A percentile compares a stretch with the other conserved stretches of the same genome.
Conservation (phyloP, 2,329 filamentous ascomycete species). For the Colletotrichum tanaceti region DNA sequence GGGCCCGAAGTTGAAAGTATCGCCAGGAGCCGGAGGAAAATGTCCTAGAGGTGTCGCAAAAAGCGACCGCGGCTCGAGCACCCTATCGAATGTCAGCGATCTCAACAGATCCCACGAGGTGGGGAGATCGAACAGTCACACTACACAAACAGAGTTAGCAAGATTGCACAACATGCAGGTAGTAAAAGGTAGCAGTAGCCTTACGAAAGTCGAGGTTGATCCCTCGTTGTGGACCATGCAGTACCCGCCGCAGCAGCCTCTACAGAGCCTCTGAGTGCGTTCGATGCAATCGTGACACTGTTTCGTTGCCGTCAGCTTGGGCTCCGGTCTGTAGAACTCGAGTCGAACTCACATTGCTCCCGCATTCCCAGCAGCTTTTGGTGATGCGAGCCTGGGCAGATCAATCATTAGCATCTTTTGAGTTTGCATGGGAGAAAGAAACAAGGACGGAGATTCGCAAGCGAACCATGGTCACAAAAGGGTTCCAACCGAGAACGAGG, state of each 20-base stretch:
- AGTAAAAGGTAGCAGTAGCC: constrained; percentile 47
- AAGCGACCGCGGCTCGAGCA: constrained; percentile 41
- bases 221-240: constrained; percentile 87
- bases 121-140: constrained; percentile 58
- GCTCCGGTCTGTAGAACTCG: background rate
- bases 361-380: constrained; percentile 86
- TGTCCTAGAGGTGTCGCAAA: constrained; percentile 38
- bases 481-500: constrained; percentile 4
- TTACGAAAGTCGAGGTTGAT: constrained; percentile 72
- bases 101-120: background rate
- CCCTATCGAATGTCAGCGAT: constrained; percentile 35
- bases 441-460: background rate
- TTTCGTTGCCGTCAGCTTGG: constrained; percentile 24
- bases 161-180: background rate
- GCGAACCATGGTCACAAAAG: background rate
- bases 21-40: background rate
- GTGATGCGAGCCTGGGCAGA: constrained; percentile 67
- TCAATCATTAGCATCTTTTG: constrained; percentile 38
- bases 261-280: constrained; percentile 77
- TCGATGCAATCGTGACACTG: constrained; percentile 82
- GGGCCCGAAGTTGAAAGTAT: background rate
- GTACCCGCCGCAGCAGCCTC: constrained; percentile 80
- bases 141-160: constrained; percentile 50
- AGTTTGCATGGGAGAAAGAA: no score
- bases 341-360: constrained; percentile 72